These are phyloP conservation scores for Ophiostoma triangulosporum DNA, from an alignment of 2,329 filamentous ascomycete genomes.

Conservation along the genomic window DNA sequence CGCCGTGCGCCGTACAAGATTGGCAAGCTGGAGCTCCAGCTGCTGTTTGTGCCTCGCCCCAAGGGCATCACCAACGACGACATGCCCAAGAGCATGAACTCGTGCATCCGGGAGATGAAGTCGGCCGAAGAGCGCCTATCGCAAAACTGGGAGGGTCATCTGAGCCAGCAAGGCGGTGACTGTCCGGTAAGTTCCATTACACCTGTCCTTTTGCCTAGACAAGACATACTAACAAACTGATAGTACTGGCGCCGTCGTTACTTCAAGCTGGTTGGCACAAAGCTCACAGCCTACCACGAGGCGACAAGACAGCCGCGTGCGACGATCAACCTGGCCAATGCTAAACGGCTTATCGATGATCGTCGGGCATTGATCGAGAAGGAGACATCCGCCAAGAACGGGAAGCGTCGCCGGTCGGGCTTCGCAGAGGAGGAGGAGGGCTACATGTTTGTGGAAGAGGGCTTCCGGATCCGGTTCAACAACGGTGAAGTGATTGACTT, in stretches of 20 bases:
- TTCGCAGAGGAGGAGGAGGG: conserved; percentile 98
- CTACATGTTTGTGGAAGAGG: conserved; percentile 99
- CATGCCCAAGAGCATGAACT: conserved; percentile 99
- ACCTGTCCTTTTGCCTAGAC: no score
- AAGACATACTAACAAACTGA: conserved; percentile 19
- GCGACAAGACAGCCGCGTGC: conserved; percentile 87
- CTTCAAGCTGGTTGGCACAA: conserved; percentile 84
- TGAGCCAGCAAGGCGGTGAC: conserved; percentile 95
- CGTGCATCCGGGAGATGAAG: conserved; percentile 83
- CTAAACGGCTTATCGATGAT: conserved; percentile 86
- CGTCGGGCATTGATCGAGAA: conserved; percentile 71
- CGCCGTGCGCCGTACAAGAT: conserved; percentile 92
- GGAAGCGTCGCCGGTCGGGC: conserved; percentile 76
- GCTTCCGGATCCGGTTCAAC: conserved; percentile 95
- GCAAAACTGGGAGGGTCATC: conserved; percentile 70
- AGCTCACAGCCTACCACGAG: conserved; percentile 92
- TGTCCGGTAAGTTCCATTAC: conserved; percentile 87
- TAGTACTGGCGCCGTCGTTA: conserved; percentile 97
- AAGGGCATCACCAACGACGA: conserved; percentile 80
- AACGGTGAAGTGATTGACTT: conserved; percentile 98
- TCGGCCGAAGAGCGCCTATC: conserved; percentile 71
- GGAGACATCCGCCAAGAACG: conserved; percentile 62
- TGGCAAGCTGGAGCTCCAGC: conserved; percentile 84
- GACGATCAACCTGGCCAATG: conserved; percentile 91
- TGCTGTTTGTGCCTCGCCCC: conserved; percentile 87